Base-by-base conservation (phyloP, 2,329 filamentous ascomycete genomes). In the Camptophora hylomeconis region DNA sequence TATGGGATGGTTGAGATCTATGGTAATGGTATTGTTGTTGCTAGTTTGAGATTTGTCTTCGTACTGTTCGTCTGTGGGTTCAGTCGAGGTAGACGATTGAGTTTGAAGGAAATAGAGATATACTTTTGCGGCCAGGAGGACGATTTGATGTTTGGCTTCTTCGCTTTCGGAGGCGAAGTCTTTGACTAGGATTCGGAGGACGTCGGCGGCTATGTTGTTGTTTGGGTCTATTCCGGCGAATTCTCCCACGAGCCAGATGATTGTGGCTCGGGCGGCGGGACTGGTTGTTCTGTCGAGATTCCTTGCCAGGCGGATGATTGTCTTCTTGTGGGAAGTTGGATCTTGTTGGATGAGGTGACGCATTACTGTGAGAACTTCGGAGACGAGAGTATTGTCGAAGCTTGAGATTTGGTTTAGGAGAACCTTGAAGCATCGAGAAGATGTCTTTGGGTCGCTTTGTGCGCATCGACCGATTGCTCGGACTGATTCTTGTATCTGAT, bases 231-330 rank as follows among this genome's bases (percentile, higher is more conserved):
- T 55, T 0, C 83, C 82, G 0, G 87, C 74, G 45, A 92, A 95
- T 53, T 98, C 89, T 24, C 89, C 89, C 0, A 95, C 86, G 1
- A 98, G 71, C 89, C 89, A 98, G 44, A 98, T 80, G 39, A 98
- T 94, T 27, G 82, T 93, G 3, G 89, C 89, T 41, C 89, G 70
- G 3, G 89, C 89, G 36, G 84, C 78, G 1, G 89, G 75, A 37
- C 89, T 86, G 0, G 80, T 82, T 2, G 84, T 81, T 3, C 78
- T 80, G 47, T 94, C 89, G 2, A 98, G 69, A 37, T 93, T 86
- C 54, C 84, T 89, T 5, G 89, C 89, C 26, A 98, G 60, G 25
- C 83, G 72, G 18, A 95, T 72, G 1, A 95, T 84, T 0, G 89
- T 98, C 22, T 76, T 78, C 7, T 73, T 68, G 49, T 98, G 89